Evolutionary conservation across 192 early-diverging fungal species (phyloP), one percentile per base, ranked within the genome.

Genomic region (Podila verticillata): DNA sequence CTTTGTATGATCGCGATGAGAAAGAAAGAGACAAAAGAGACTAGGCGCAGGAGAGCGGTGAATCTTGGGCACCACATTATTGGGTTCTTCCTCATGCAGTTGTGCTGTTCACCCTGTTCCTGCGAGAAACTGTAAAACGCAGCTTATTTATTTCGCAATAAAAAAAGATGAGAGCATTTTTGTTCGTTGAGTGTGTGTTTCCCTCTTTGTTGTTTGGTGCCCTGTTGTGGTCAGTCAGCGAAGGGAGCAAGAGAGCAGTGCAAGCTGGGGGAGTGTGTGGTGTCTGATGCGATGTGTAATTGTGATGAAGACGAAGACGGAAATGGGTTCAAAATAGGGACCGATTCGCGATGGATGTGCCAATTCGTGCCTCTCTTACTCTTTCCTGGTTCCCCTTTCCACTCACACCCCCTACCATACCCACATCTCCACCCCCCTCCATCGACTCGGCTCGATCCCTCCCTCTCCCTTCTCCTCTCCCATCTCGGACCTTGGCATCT

Each of bases 341-440:
- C 48, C 26, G 7, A 58, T 72, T 54, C 28, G 19, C 56, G 61
- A 20, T 51, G 34, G 20, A 34, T 58, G 61, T n/a, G 35, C 13
- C 31, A 28, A 56, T 47, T 59, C 58, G 57, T 44, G 57, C 63
- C 29, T 72, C 56, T 74, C 48, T 74, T 31, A 20, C 36, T 57
- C 34, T 34, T 54, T 68, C 61, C 73, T 68, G 72, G 72, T 74
- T 74, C 73, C 66, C 73, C 54, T 51, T 19, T 31, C 61, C 62
- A n/a, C 57, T 24, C 30, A 34, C 54, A 49, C 49, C 30, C 7
- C 26, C 15, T 44, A 44, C 34, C 63, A 26, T 34, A 34, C 24
- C 13, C 28, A 17, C 63, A 30, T 30, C 31, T 61, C 60, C 15
- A n/a, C 60, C 44, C 63, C 44, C 63, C 48, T 65, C 63, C 63